Conservation (phyloP, 116 monocot species). For the Thalassia testudinum region DNA sequence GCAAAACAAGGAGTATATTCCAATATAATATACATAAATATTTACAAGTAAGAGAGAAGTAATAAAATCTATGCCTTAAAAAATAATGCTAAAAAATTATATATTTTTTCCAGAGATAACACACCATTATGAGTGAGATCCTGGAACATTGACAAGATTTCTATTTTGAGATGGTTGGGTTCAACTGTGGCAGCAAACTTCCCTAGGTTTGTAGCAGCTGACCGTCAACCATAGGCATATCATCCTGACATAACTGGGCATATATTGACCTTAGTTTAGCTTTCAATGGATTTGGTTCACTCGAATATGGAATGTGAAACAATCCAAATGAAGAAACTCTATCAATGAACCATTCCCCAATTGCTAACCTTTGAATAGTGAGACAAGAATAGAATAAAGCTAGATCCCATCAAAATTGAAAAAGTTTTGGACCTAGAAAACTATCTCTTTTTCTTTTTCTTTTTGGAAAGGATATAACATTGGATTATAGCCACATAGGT, state of each 20-base stretch:
- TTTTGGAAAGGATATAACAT: too few species aligned
- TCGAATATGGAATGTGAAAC: constrained; percentile 89
- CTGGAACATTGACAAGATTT: constrained; percentile 80
- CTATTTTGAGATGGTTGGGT: constrained; percentile 56
- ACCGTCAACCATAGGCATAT: constrained; percentile 97
- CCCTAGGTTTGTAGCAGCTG: constrained; percentile 77
- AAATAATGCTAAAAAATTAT: too few species aligned
- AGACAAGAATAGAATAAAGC: neutral
- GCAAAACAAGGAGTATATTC: too few species aligned
- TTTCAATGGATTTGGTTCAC: constrained; percentile 58
- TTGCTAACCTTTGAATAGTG: constrained; percentile 57
- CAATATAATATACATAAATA: too few species aligned
- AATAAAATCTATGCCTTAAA: too few species aligned
- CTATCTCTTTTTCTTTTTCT: too few species aligned
- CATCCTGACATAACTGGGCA: constrained; percentile 82
- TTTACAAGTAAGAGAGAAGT: too few species aligned
- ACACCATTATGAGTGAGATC: constrained; percentile 86
- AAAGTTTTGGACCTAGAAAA: neutral
- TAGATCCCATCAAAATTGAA: neutral
- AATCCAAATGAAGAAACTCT: constrained; percentile 91
- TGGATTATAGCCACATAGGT: too few species aligned
- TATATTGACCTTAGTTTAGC: constrained; percentile 68
- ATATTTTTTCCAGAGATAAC: too few species aligned
- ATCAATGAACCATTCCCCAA: constrained; percentile 93
- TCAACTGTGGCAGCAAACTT: constrained; percentile 87